Evolutionary conservation across 352 stramenopile species (phyloP).

Genomic region (Paralagenidium karlingii): DNA sequence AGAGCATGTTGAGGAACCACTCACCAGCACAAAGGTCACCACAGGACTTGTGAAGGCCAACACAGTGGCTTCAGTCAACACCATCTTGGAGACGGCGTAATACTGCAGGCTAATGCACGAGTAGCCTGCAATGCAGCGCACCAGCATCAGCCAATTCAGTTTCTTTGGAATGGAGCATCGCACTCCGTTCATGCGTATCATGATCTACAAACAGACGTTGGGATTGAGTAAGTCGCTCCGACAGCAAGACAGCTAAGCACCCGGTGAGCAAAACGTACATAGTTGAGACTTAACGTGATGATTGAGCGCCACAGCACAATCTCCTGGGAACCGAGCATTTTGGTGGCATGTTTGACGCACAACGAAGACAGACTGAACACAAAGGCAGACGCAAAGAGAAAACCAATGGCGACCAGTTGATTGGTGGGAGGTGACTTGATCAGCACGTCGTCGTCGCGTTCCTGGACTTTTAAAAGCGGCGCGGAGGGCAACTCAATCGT

Average conservation of each 20-base stretch:
- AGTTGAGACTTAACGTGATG: conserved; percentile 31
- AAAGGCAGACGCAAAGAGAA: conserved; percentile 33
- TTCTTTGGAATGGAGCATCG: conserved; percentile 9
- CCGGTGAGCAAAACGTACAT: conserved; percentile 4
- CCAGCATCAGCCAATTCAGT: conserved; percentile 14
- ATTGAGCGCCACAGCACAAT: conserved; percentile 39
- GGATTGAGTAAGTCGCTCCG: background rate
- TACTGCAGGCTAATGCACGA: conserved; percentile 43
- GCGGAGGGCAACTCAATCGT: too few relatives aligned
- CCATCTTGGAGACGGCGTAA: conserved; percentile 61
- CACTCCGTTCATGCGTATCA: conserved; percentile 14
- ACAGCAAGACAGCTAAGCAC: background rate
- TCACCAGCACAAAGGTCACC: conserved; percentile 50
- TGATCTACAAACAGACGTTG: too few relatives aligned
- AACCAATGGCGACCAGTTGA: too few relatives aligned
- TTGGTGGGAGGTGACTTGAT: too few relatives aligned
- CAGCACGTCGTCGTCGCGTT: too few relatives aligned
- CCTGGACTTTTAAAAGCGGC: too few relatives aligned
- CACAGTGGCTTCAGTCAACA: conserved; percentile 49
- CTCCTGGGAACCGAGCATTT: conserved; percentile 29
- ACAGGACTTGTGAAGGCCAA: conserved; percentile 55
- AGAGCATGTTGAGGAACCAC: background rate
- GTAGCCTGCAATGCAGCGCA: conserved; percentile 36
- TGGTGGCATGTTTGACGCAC: conserved; percentile 39
- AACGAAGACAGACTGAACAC: conserved; percentile 41